A percentile compares a stretch with the other conserved stretches of the same genome.
phyloP scores from a whole-genome alignment of 2,329 filamentous ascomycete genomes.

The Escovopsis weberi region DNA sequence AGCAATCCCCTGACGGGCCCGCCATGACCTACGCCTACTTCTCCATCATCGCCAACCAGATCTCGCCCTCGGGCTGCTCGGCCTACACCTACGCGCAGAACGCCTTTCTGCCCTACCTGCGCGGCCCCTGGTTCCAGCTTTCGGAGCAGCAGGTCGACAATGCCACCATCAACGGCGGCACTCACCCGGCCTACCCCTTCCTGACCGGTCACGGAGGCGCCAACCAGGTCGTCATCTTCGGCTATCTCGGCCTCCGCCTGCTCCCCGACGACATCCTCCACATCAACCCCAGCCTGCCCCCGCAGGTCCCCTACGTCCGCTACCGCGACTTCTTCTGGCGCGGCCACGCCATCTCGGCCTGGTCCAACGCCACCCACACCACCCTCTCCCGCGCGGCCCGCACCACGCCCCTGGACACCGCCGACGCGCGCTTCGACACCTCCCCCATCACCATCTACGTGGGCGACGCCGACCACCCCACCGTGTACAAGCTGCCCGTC shows the following conservation, averaged over 20 bases:
- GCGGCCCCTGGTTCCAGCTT: constrained; percentile 55
- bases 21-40: constrained; percentile 63
- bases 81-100: constrained; percentile 53
- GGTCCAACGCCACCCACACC: constrained; percentile 14
- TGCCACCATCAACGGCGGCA: constrained; percentile 37
- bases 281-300: constrained; percentile 45
- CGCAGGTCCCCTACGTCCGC: constrained; percentile 38
- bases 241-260: constrained; percentile 50
- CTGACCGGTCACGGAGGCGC: constrained; percentile 56
- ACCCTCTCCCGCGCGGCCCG: constrained; percentile 17
- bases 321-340: constrained; percentile 16
- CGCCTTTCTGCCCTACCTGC: constrained; percentile 45
- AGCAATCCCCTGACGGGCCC: constrained; percentile 41
- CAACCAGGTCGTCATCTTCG: constrained; percentile 52
- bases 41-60: constrained; percentile 48
- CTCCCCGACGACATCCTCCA: constrained; percentile 40
- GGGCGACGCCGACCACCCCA: constrained; percentile 25
- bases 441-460: constrained; percentile 44
- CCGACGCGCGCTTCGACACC: constrained; percentile 38
- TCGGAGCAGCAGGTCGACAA: constrained; percentile 54
- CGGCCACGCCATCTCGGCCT: constrained; percentile 12
- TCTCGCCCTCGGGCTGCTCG: constrained; percentile 53
- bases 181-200: constrained; percentile 50
- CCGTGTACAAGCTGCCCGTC: constrained; percentile 28
- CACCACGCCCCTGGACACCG: constrained; percentile 28